phyloP scores from a whole-genome alignment of 2,329 filamentous ascomycete genomes.

The Colletotrichum sidae region DNA sequence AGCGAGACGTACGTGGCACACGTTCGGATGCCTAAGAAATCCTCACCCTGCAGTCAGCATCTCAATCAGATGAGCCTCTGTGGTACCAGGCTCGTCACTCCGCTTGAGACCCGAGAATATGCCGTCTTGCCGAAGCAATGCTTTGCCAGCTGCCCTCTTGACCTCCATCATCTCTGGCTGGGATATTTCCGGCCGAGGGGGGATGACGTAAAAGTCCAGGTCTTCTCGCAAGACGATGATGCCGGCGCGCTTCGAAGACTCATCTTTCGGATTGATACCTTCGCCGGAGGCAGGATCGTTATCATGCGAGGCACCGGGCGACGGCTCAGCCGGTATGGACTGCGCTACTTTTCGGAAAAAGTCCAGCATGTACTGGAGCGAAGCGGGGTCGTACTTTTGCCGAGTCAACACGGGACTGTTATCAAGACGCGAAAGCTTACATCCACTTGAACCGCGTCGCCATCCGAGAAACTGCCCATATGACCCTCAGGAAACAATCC shows the following conservation, averaged over 20 bases:
- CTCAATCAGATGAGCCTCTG: conserved; percentile 97
- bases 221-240: conserved; percentile 98
- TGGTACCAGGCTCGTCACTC: conserved; percentile 95
- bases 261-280: conserved; percentile 75
- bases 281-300: conserved; percentile 75
- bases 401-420: background rate
- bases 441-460: conserved; percentile 96
- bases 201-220: conserved; percentile 97
- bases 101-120: conserved; percentile 96
- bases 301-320: conserved; percentile 74
- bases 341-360: conserved; percentile 97
- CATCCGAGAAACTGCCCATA: conserved; percentile 91
- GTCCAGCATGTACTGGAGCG: conserved; percentile 98
- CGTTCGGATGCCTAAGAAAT: conserved; percentile 34
- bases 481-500: conserved; percentile 97
- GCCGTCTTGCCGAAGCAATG: conserved; percentile 88
- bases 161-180: conserved; percentile 95
- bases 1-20: too few relatives aligned
- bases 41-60: conserved; percentile 97
- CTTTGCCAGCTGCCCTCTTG: conserved; percentile 89
- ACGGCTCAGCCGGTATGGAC: conserved; percentile 85
- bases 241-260: conserved; percentile 89
- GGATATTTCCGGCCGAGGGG: conserved; percentile 84
- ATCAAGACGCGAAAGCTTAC: conserved; percentile 67
- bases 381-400: conserved; percentile 91